These are phyloP conservation scores for Fraxinus pennsylvanica DNA, from an alignment of 257 asterid species.

Conservation along the genomic window DNA sequence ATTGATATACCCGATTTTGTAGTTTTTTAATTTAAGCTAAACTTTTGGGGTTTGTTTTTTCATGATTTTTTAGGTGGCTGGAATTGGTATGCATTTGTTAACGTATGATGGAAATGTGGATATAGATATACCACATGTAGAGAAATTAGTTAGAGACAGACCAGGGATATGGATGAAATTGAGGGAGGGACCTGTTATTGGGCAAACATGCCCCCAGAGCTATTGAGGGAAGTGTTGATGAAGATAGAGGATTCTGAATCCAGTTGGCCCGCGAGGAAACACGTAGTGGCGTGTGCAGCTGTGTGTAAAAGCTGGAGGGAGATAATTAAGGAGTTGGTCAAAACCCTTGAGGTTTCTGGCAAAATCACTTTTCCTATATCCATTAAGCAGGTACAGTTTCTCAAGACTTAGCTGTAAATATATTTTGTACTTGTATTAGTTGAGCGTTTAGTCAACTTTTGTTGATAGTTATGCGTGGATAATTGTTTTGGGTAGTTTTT, in stretches of 20 bases:
- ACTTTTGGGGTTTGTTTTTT: background rate
- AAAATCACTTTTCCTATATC: constrained; percentile 77
- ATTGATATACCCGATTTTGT: background rate
- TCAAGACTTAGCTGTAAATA: background rate
- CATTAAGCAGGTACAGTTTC: constrained; percentile 66
- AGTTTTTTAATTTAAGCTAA: background rate
- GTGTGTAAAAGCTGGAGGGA: constrained; percentile 92
- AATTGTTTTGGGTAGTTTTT: background rate
- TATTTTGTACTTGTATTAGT: constrained; percentile 5
- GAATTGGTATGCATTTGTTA: background rate
- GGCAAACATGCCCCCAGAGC: constrained; percentile 75
- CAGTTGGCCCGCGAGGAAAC: constrained; percentile 75
- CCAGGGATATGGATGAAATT: background rate
- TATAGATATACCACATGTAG: background rate
- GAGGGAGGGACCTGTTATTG: constrained; percentile 40
- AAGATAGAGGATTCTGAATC: constrained; percentile 66
- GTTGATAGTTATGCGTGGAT: constrained; percentile 3
- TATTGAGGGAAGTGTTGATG: constrained; percentile 68
- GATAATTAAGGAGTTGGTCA: constrained; percentile 71
- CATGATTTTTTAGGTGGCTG: background rate
- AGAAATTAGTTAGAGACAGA: background rate
- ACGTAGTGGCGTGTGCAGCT: constrained; percentile 86
- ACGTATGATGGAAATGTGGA: background rate
- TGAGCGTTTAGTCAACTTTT: constrained; percentile 4
- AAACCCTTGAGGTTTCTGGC: constrained; percentile 70